Base-by-base conservation (phyloP, 805 yeast genomes). In the Zygoascus flipseniorum region DNA sequence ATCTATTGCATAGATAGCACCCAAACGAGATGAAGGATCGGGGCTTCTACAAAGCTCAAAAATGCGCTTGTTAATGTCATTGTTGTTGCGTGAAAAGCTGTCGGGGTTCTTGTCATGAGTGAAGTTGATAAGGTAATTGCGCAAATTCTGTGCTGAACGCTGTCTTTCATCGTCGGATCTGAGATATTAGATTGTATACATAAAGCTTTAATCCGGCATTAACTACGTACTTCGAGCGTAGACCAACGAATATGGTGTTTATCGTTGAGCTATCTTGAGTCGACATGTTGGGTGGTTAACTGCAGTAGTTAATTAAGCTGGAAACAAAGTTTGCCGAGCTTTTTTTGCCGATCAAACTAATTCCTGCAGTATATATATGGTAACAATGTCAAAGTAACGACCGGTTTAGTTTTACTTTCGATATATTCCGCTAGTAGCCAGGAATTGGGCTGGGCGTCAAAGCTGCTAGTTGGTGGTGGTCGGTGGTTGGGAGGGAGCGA, bases 1-100 rank as follows among this genome's bases (percentile, higher is more conserved):
- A 67, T 88, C 93, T 53, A 92, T 85, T 11, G 97, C 97, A 20
- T 89, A 79, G 32, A 92, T 84, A 44, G 97, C 98, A 18, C 97
- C 98, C 39, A 90, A 75, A 57, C 87, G 83, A 58, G 86, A 89
- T 31, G 76, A 68, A 6, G 82, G 70, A 59, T 86, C 92, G 8
- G 82, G 76, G 4, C 90, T 82, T 61, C 88, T 89, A 48, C 89
- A 81, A 51, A 89, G 75, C 64, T 87, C 96, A 66, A 89, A 89
- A 18, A 93, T 86, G 57, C 85, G 82, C 62, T 87, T 86, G 72
- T 92, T 89, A 57, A 92, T 84, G 54, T 85, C 90, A 65, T 86
- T 88, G 67, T 85, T 87, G 68, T 86, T 87, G 39, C 89, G 71
- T 57, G 86, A 80, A 60, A 88, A 81, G 61, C 86, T 92, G 65